Percentiles rank a stretch among this genome's conserved stretches.
Evolutionary conservation across 2,329 filamentous ascomycete species (phyloP).

Genomic region (Cercospora zeae-maydis): DNA sequence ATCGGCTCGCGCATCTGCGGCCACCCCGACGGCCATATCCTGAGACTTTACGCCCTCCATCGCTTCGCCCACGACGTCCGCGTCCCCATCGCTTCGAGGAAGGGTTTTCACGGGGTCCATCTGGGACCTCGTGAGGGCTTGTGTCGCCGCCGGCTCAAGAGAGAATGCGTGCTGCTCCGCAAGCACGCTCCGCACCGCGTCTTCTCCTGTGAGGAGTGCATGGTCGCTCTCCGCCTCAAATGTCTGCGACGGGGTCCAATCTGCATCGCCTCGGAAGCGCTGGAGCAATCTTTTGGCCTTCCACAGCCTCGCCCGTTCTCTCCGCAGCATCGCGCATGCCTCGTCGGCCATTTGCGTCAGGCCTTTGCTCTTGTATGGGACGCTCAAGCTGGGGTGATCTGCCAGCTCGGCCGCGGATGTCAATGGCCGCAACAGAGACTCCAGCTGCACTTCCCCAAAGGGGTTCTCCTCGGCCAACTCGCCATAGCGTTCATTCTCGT

Average conservation of each 20-base stretch:
- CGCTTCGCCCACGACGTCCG: constrained; percentile 17
- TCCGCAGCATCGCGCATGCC: constrained; percentile 67
- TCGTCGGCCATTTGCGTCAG: constrained; percentile 68
- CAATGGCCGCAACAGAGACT: constrained; percentile 64
- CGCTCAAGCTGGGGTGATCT: constrained; percentile 68
- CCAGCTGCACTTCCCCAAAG: constrained; percentile 55
- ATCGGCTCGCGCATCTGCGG: neutral
- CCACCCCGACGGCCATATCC: constrained; percentile 6
- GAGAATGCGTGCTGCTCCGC: constrained; percentile 18
- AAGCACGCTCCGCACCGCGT: constrained; percentile 24
- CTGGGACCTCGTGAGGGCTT: constrained; percentile 6
- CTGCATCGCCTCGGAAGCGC: constrained; percentile 69
- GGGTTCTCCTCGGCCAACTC: constrained; percentile 67
- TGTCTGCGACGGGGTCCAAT: constrained; percentile 56
- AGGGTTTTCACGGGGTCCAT: constrained; percentile 14
- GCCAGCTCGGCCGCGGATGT: constrained; percentile 71
- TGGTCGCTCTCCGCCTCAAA: constrained; percentile 52
- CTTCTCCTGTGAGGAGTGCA: constrained; percentile 32
- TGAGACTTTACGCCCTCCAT: constrained; percentile 30
- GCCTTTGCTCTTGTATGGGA: constrained; percentile 70
- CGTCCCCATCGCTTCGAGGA: neutral
- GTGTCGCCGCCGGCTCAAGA: constrained; percentile 7
- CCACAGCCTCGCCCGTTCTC: constrained; percentile 70
- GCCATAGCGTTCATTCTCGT: constrained; percentile 63
- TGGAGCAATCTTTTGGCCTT: constrained; percentile 71